Conservation (phyloP, 1,284 basidiomycete species). For the Rhodotorula sp. region DNA sequence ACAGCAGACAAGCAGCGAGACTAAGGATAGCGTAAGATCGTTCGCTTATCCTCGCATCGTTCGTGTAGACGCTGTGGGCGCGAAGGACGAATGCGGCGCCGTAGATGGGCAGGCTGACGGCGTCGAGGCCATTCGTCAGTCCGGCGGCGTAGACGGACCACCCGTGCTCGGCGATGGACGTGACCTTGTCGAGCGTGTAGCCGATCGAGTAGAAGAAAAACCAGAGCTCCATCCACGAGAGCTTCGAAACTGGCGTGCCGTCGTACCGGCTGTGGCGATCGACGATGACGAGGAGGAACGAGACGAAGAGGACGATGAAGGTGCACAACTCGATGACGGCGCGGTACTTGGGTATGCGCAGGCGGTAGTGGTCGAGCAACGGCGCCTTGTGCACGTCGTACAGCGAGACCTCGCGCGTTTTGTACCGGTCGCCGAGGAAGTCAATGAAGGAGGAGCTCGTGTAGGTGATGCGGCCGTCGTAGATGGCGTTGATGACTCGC, state of each 20-base stretch:
- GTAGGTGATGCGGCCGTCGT: constrained; percentile 45
- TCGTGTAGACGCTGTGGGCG: constrained; percentile 42
- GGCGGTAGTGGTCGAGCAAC: constrained; percentile 51
- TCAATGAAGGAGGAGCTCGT: constrained; percentile 43
- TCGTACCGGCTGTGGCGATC: constrained; percentile 40
- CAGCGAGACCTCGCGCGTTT: constrained; percentile 49
- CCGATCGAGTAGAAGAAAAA: constrained; percentile 46
- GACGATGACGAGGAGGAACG: constrained; percentile 48
- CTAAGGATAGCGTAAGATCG: constrained; percentile 48
- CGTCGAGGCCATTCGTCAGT: constrained; percentile 49
- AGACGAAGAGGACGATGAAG: constrained; percentile 48
- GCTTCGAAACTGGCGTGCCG: constrained; percentile 16
- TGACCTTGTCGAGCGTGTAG: constrained; percentile 45
- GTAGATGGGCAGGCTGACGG: constrained; percentile 45
- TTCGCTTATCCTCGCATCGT: constrained; percentile 42
- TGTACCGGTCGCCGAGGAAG: constrained; percentile 50
- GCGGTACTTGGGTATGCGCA: constrained; percentile 46
- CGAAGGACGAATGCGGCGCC: constrained; percentile 47
- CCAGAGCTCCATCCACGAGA: constrained; percentile 38
- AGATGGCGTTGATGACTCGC: constrained; percentile 43
- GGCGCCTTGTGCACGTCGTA: constrained; percentile 50
- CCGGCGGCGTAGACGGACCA: constrained; percentile 46
- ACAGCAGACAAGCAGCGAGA: constrained; percentile 47
- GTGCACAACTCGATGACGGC: constrained; percentile 32
- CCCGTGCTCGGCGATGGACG: constrained; percentile 42